Evolutionary conservation across 345 rosid species (phyloP).

Genomic region (Gynandropsis gynandra): DNA sequence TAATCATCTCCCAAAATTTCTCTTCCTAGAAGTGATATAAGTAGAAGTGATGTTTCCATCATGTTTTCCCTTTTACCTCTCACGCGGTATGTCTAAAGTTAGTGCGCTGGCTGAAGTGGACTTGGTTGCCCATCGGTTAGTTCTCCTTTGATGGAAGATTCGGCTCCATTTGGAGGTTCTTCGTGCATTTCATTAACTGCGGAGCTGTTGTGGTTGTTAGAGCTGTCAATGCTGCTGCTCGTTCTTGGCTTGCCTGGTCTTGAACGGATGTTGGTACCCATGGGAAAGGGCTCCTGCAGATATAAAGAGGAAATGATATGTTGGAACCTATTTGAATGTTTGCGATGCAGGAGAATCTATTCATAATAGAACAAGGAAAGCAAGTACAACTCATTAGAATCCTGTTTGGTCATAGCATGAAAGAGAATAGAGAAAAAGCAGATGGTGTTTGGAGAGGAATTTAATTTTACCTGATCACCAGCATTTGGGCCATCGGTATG

Average conservation of each 20-base stretch:
- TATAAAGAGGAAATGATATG: constrained; percentile 5
- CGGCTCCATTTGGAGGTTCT: constrained; percentile 48
- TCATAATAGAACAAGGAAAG: not conserved
- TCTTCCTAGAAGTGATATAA: constrained; percentile 27
- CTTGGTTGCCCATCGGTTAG: constrained; percentile 26
- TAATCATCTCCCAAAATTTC: constrained; percentile 22
- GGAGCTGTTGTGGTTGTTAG: constrained; percentile 28
- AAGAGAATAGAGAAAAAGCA: not conserved
- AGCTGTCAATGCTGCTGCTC: constrained; percentile 39
- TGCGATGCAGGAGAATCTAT: constrained; percentile 2
- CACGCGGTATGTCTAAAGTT: constrained; percentile 24
- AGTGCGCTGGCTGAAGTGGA: constrained; percentile 27
- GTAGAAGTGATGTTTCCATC: constrained; percentile 19
- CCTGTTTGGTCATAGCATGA: too few species aligned
- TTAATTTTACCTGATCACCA: constrained; percentile 61
- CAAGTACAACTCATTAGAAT: too few species aligned
- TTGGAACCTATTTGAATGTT: not conserved
- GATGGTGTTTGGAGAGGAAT: constrained; percentile 9
- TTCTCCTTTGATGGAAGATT: constrained; percentile 30
- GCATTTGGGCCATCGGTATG: constrained; percentile 87
- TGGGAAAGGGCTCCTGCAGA: constrained; percentile 76
- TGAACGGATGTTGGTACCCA: constrained; percentile 62
- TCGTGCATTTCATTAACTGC: constrained; percentile 48
- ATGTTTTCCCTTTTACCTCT: constrained; percentile 17
- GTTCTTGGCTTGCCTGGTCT: constrained; percentile 64